Base-by-base conservation (phyloP, 768 basidiomycete genomes). In the Melanogaster broomeanus region DNA sequence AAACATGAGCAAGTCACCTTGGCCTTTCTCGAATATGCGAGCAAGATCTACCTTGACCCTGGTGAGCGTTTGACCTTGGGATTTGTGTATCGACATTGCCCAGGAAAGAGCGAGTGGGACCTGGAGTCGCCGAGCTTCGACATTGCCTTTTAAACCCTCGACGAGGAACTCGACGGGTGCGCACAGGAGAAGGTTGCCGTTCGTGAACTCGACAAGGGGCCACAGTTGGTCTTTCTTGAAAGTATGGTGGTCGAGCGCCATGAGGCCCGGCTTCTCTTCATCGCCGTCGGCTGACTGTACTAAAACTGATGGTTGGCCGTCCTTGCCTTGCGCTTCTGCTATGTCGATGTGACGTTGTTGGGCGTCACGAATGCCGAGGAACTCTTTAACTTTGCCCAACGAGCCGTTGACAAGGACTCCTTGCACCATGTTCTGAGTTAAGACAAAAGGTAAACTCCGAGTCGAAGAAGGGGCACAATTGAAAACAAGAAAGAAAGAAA, bases 21-120 rank as follows among this genome's bases (percentile, higher is more conserved):
- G 64, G 31, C 90, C 91, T 65, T 90, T 93, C 68, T 93, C 97
- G 61, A 99, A 99, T 15, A 97, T 87, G 62, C 83, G 87, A 28
- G 79, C 83, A 39, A 99, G 77, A 61, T 98, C 94, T 38, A 98
- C 94, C 61, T 90, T 96, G 59, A 98, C 95, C 37, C 93, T 82
- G 6, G 90, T 87, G 25, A 99, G 78, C 0, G 97, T 98, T 70
- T 98, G 97, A 8, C 97, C 97, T 70, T 99, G 97, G 6, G 90
- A 88, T 69, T 99, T 99, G 70, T 99, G 97, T 58, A 98, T 98
- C 33, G 89, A 91, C 92, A 98, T 96, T 0, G 96, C 95, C 94
- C 95, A 98, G 0, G 95, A 81, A 39, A 96, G 77, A 45, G 93
- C 92, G 16, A 98, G 71, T 0, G 92, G 92, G 0, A 96, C 63